Evolutionary conservation across 1,284 basidiomycete genomes (phyloP).

Genomic region (Puccinia triticina): DNA sequence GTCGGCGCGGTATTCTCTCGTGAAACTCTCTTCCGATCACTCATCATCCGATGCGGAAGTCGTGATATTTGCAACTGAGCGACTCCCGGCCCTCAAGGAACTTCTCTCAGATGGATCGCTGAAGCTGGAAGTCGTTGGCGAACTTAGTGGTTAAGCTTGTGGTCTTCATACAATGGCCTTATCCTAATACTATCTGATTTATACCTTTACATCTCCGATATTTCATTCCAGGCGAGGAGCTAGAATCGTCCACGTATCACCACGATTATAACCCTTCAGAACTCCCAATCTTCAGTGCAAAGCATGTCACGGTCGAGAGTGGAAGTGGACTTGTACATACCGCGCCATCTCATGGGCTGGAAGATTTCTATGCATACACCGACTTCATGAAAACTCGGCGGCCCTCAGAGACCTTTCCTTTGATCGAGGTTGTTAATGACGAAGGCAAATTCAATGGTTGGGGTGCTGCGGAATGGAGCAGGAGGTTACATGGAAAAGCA

Average conservation of each 20-base stretch:
- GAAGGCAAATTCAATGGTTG: constrained; percentile 73
- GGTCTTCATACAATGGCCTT: not conserved
- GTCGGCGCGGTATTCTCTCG: constrained; percentile 31
- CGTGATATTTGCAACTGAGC: constrained; percentile 46
- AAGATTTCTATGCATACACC: constrained; percentile 71
- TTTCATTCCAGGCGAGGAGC: constrained; percentile 70
- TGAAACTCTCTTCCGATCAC: constrained; percentile 15
- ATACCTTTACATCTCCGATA: constrained; percentile 60
- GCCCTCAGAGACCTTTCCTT: not conserved
- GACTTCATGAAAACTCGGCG: constrained; percentile 60
- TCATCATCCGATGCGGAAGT: constrained; percentile 13
- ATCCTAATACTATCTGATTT: not conserved
- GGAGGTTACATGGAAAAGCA: constrained; percentile 69
- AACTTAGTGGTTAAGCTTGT: constrained; percentile 43
- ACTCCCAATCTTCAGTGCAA: constrained; percentile 63
- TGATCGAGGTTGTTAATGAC: constrained; percentile 67
- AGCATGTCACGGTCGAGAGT: constrained; percentile 80
- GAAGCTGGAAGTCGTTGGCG: constrained; percentile 15
- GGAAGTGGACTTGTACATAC: constrained; percentile 97
- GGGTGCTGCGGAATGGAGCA: constrained; percentile 62
- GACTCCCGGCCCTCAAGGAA: constrained; percentile 23
- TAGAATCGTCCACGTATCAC: constrained; percentile 68
- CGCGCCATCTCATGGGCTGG: constrained; percentile 90
- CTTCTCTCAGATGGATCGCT: constrained; percentile 8
- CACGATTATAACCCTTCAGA: constrained; percentile 64